phyloP scores from a whole-genome alignment of 2,329 filamentous ascomycete species.

The Chaetothyriales sp. region DNA sequence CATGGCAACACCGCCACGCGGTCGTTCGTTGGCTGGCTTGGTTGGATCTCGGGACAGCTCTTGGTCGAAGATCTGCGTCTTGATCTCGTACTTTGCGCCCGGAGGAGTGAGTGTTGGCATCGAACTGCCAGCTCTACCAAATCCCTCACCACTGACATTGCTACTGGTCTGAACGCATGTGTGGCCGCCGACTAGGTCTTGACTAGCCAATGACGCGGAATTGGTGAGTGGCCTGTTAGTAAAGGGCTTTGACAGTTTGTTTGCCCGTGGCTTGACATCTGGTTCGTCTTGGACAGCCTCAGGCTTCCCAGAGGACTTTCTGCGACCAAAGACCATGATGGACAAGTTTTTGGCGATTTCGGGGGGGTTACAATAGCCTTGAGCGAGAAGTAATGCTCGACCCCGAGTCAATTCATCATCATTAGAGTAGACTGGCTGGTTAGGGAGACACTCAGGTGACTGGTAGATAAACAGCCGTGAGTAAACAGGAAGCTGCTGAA shows the following conservation, averaged over 20 bases:
- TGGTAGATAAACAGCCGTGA: background rate
- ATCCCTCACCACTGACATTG: slow-evolving; percentile 6
- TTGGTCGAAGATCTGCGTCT: background rate
- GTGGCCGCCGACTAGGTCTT: slow-evolving; percentile 1
- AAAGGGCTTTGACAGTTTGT: slow-evolving; percentile 17
- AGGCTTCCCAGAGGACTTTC: slow-evolving; percentile 7
- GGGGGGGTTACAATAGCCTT: background rate
- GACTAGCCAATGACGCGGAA: slow-evolving; percentile 7
- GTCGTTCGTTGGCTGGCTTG: background rate
- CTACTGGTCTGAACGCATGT: background rate
- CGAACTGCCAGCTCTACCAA: background rate
- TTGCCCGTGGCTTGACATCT: slow-evolving; percentile 11
- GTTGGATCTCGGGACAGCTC: background rate
- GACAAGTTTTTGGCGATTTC: background rate
- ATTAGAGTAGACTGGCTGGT: background rate
- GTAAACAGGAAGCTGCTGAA: background rate
- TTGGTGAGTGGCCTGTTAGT: slow-evolving; percentile 10
- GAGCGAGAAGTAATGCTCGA: background rate
- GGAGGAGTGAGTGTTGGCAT: background rate
- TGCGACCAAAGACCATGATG: slow-evolving; percentile 10
- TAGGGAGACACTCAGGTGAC: background rate
- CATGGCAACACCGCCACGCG: slow-evolving; percentile 5
- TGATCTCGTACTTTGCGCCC: background rate
- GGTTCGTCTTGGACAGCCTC: slow-evolving; percentile 4
- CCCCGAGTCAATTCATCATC: background rate